Base-by-base conservation (phyloP, 1,284 basidiomycete species). In the Pseudozyma flocculosa region DNA sequence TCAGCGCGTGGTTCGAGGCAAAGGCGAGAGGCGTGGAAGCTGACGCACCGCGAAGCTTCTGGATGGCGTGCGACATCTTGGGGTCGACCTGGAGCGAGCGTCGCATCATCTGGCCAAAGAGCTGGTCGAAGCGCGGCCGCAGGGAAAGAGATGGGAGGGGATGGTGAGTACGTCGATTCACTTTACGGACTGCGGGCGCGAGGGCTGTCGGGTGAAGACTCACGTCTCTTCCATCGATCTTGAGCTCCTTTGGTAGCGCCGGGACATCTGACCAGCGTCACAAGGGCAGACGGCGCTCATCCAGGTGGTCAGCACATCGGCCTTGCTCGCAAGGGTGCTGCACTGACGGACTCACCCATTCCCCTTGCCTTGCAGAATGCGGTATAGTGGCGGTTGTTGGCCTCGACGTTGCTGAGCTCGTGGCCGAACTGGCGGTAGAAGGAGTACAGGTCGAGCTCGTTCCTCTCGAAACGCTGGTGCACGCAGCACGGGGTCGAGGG, bases 91-190 rank as follows among this genome's bases (percentile, higher is more conserved):
- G 57, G 1, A 62, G 57, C 9, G 72, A 70, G 2, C 58, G 65
- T n/a, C 55, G 65, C 78, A 79, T 79, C 78, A 79, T 79, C 36
- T 54, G 49, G 4, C 67, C 67, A 55, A 78, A 79, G 0, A 79
- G 61, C 78, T 79, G 58, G 13, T 4, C 11, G 0, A 21, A 4
- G 19, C 5, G 14, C 4, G 29, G 22, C 21, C 15, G 18, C 22
- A 30, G 14, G 0, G 24, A 11, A 24, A 30, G 21, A 1, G 1
- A 17, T 23, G 17, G 32, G 19, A 7, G 13, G 8, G 7, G 2
- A 2, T 34, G 32, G 32, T 34, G 10, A 34, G 32, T n/a, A n/a
- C n/a, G n/a, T n/a, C n/a, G n/a, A n/a, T n/a, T n/a, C n/a, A n/a
- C n/a, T n/a, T n/a, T n/a, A n/a, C n/a, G n/a, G n/a, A n/a, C n/a